A percentile compares a stretch with the other conserved stretches of the same genome.
Evolutionary conservation across 768 basidiomycete genomes (phyloP).

Genomic region (Kockovaella imperatae): DNA sequence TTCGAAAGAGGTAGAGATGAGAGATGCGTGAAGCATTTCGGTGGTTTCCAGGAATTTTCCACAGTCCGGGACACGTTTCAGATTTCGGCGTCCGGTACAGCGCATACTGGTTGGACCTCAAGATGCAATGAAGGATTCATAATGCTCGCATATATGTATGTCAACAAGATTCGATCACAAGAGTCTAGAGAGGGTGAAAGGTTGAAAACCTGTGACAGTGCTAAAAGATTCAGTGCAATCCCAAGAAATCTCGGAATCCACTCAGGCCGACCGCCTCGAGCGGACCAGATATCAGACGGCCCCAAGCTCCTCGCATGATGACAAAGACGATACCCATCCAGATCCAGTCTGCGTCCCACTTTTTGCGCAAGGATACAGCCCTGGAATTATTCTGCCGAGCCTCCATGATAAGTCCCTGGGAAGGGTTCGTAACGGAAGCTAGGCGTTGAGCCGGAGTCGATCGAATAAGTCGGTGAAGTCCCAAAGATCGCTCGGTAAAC

Average conservation of each 20-base stretch:
- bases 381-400: slow-evolving; percentile 1
- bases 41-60: background rate
- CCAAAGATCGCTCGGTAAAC: slow-evolving; percentile 21
- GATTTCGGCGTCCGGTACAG: background rate
- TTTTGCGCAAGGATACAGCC: background rate
- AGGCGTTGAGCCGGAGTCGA: background rate
- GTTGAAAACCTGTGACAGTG: too few species aligned
- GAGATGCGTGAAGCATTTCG: background rate
- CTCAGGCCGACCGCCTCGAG: slow-evolving; percentile 22
- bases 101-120: too few species aligned
- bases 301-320: slow-evolving; percentile 31
- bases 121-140: too few species aligned
- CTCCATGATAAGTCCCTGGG: slow-evolving; percentile 4
- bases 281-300: slow-evolving; percentile 14
- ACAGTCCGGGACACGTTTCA: background rate
- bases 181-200: too few species aligned
- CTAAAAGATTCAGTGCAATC: slow-evolving; percentile 2
- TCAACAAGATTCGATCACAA: too few species aligned
- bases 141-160: too few species aligned
- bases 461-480: slow-evolving; percentile 6
- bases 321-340: slow-evolving; percentile 33
- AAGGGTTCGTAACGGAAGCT: background rate
- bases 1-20: background rate
- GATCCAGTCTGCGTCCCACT: slow-evolving; percentile 28
- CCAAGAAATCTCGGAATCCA: slow-evolving; percentile 19